phyloP scores from a whole-genome alignment of 1,139 yeast genomes.

The Chernovozyma sophiae-reginae region DNA sequence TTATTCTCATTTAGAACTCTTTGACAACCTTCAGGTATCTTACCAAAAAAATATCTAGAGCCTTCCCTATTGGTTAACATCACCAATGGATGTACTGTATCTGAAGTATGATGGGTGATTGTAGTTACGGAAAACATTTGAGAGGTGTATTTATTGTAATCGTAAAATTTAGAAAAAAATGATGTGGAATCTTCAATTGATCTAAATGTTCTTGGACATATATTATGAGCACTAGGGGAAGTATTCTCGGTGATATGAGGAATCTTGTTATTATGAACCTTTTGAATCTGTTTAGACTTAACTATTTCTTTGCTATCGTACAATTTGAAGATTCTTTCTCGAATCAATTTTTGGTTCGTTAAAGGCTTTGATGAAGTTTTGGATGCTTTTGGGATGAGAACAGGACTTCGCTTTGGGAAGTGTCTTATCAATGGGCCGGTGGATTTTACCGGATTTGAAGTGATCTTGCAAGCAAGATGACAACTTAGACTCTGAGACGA shows the following conservation, averaged over 20 bases:
- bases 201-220: conserved; percentile 1
- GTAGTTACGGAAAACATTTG: conserved; percentile 38
- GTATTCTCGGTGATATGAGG: too few species aligned
- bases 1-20: conserved; percentile 57
- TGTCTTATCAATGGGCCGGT: not conserved
- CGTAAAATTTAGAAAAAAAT: conserved; percentile 4
- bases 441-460: not conserved
- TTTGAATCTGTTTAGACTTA: too few species aligned
- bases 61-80: conserved; percentile 50
- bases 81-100: conserved; percentile 57
- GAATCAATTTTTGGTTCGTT: too few species aligned
- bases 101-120: conserved; percentile 56
- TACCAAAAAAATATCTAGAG: conserved; percentile 69
- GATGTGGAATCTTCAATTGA: conserved; percentile 2
- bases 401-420: not conserved
- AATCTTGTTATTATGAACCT: too few species aligned
- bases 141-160: conserved; percentile 8
- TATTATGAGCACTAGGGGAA: conserved; percentile 1
- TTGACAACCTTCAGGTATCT: conserved; percentile 83
- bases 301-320: too few species aligned
- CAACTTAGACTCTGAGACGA: not conserved
- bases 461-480: conserved; percentile 1
- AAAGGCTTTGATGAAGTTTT: too few species aligned
- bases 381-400: too few species aligned
- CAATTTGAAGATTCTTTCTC: too few species aligned